phyloP scores from a whole-genome alignment of 768 basidiomycete species.

The Mrakia blollopis region DNA sequence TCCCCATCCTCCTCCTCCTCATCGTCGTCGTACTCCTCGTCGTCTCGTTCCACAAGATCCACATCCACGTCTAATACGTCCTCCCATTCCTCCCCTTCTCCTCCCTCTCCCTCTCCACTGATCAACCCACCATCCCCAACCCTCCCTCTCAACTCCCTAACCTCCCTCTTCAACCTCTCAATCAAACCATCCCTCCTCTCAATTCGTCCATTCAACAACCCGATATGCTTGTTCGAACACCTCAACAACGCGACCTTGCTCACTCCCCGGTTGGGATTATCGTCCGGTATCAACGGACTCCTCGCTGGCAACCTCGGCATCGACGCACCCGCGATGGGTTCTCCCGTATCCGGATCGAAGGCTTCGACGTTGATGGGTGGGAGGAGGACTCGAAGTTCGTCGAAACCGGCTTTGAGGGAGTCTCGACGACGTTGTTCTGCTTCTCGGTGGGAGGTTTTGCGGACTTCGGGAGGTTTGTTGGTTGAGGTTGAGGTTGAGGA shows the following conservation, averaged over 20 bases:
- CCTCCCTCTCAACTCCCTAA: conserved; percentile 51
- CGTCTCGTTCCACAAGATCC: conserved; percentile 38
- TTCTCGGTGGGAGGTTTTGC: conserved; percentile 34
- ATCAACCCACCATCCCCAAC: conserved; percentile 38
- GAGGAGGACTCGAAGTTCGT: conserved; percentile 56
- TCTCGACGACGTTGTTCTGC: conserved; percentile 97
- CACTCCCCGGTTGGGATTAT: conserved; percentile 89
- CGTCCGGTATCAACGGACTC: conserved; percentile 55
- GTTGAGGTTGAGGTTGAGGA: neutral
- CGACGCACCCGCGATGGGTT: conserved; percentile 79
- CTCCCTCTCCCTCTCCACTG: conserved; percentile 43
- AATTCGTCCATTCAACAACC: conserved; percentile 67
- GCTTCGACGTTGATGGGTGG: conserved; percentile 72
- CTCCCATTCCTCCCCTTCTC: conserved; percentile 43
- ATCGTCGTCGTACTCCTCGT: neutral
- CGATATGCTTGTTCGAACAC: conserved; percentile 84
- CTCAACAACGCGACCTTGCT: conserved; percentile 88
- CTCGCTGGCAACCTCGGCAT: conserved; percentile 87
- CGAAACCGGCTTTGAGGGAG: conserved; percentile 84
- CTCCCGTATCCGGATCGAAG: conserved; percentile 64
- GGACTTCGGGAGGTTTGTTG: conserved; percentile 39
- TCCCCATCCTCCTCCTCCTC: neutral
- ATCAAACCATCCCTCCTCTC: conserved; percentile 79
- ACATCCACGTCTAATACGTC: conserved; percentile 45
- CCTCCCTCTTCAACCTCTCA: conserved; percentile 52